A percentile compares a stretch with the other conserved stretches of the same genome.
These are phyloP conservation scores for Diospyros kaki DNA, from an alignment of 148 eudicot genomes.

Conservation along the genomic window DNA sequence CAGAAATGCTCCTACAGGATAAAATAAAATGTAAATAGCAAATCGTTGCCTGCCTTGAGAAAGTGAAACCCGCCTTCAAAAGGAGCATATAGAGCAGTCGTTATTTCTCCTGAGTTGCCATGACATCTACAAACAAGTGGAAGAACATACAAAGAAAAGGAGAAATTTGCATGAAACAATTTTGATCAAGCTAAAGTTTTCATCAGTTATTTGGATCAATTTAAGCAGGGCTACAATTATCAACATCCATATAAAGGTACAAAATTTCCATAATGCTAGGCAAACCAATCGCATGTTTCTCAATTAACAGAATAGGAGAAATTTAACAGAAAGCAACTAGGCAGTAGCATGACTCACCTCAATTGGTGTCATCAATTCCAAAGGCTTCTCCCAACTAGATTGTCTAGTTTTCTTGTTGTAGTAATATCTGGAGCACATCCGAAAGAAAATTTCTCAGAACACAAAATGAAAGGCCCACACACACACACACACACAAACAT, in stretches of 20 bases:
- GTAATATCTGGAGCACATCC: constrained; percentile 55
- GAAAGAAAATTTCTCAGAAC: not conserved
- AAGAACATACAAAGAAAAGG: constrained; percentile 84
- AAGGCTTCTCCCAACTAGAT: constrained; percentile 98
- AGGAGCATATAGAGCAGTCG: constrained; percentile 75
- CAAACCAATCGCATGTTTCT: constrained; percentile 21
- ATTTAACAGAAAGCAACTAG: constrained; percentile 8
- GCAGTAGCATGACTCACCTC: constrained; percentile 63
- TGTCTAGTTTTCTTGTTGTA: constrained; percentile 90
- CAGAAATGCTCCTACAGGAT: constrained; percentile 22
- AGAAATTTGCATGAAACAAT: constrained; percentile 53
- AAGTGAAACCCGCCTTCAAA: constrained; percentile 77
- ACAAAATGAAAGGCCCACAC: not conserved
- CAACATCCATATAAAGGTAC: constrained; percentile 24
- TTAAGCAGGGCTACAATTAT: constrained; percentile 22
- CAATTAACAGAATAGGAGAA: constrained; percentile 8
- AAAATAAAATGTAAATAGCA: constrained; percentile 52
- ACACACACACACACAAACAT: no score
- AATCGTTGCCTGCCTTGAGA: constrained; percentile 82
- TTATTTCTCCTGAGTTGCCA: constrained; percentile 69
- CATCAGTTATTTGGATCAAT: constrained; percentile 20
- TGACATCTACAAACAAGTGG: constrained; percentile 88
- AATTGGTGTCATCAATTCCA: constrained; percentile 85
- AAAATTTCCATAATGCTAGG: constrained; percentile 6
- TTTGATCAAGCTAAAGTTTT: constrained; percentile 23